Evolutionary conservation across 2,329 filamentous ascomycete genomes (phyloP), one percentile per base, ranked within the genome.

Genomic region (Furcasterigmium furcatum): DNA sequence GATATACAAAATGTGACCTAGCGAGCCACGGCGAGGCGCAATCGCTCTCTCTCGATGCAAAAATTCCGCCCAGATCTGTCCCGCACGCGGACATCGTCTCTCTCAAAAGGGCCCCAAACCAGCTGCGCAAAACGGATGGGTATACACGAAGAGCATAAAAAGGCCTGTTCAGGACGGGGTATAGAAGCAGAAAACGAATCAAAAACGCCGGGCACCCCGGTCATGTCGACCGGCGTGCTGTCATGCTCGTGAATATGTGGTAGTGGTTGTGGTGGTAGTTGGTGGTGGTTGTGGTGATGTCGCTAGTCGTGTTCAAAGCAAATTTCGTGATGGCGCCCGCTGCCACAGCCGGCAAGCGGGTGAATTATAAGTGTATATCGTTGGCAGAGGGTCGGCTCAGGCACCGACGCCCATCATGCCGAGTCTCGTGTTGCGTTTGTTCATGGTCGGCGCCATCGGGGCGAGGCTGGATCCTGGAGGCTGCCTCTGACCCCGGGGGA

Each of bases 401-500:
- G 36, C 21, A 35, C 39, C 27, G n/a, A n/a, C n/a, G 67, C 58
- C 72, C 68, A 81, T 78, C 73, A 79, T 80, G 47, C 79, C 78
- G 43, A 82, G 59, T 50, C 79, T 71, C 48, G 79, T 83, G 71
- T 77, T 80, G 52, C 79, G 73, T 69, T 82, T 82, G 66, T 82
- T 79, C 77, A 82, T 79, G 52, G 66, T 68, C 41, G 75, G 72
- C n/a, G n/a, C n/a, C 56, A 67, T 67, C 58, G 56, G 46, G 57
- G 49, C 53, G 25, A 48, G 50, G 24, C 50, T 44, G 22, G 44
- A 43, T 9, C 53, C 50, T 2, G 53, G 53, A n/a, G 44, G 41
- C 34, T 49, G 38, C 18, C 48, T 42, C 42, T 52, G 50, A 9
- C 51, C 45, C 35, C 45, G 47, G 36, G 49, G 51, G 6, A 51